phyloP scores from a whole-genome alignment of 768 basidiomycete species.

The Pleurotus pulmonarius region DNA sequence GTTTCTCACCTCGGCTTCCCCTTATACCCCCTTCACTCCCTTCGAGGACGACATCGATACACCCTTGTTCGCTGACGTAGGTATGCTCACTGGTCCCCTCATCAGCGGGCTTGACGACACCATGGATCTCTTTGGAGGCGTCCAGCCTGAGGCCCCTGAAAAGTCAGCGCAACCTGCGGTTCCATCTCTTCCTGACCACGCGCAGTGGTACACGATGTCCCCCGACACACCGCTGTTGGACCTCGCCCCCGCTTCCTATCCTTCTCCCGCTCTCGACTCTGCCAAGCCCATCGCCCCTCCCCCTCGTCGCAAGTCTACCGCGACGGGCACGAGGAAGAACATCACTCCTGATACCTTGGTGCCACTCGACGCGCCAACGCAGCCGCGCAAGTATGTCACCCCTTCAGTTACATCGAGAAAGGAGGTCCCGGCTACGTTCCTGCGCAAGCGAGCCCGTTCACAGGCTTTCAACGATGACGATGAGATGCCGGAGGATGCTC shows the following conservation, averaged over 20 bases:
- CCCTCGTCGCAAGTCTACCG: slow-evolving; percentile 29
- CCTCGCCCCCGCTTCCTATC: slow-evolving; percentile 4
- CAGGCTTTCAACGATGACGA: slow-evolving; percentile 48
- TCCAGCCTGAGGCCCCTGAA: slow-evolving; percentile 19
- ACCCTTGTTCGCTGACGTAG: slow-evolving; percentile 23
- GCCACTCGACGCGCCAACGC: slow-evolving; percentile 75
- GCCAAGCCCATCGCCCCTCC: slow-evolving; percentile 11
- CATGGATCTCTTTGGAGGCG: slow-evolving; percentile 13
- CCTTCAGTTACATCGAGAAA: slow-evolving; percentile 79
- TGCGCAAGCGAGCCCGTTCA: slow-evolving; percentile 51
- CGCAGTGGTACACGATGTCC: slow-evolving; percentile 9
- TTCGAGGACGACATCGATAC: slow-evolving; percentile 33
- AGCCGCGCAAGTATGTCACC: slow-evolving; percentile 66
- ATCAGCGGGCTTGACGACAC: slow-evolving; percentile 10
- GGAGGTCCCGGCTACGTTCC: slow-evolving; percentile 70
- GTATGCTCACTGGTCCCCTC: slow-evolving; percentile 22
- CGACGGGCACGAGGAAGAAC: slow-evolving; percentile 73
- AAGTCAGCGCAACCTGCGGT: not conserved
- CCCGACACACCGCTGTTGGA: slow-evolving; percentile 9
- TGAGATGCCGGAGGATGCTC: slow-evolving; percentile 37
- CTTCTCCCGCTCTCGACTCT: slow-evolving; percentile 8
- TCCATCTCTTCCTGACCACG: not conserved
- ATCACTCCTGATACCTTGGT: slow-evolving; percentile 62
- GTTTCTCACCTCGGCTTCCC: slow-evolving; percentile 28
- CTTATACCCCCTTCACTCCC: slow-evolving; percentile 28